Evolutionary conservation across 2,329 filamentous ascomycete genomes (phyloP), one percentile per base, ranked within the genome.

Genomic region (Akanthomyces lecanii): DNA sequence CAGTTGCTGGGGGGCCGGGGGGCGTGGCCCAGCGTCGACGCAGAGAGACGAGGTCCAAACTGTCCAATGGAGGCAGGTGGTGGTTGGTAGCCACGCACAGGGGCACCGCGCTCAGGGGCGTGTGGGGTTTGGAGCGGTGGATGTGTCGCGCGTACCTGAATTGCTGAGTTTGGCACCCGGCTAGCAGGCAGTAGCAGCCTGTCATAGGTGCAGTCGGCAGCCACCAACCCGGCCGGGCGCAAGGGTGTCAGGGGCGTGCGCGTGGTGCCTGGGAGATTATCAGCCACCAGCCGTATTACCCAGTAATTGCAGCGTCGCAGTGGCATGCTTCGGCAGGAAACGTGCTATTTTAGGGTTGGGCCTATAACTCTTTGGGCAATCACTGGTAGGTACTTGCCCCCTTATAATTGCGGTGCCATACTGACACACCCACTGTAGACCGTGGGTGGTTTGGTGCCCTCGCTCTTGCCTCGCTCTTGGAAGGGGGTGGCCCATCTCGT

Each of bases 221-320:
- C 14, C 6, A 16, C 52, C 14, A 42, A 16, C 51, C 38, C 18
- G 23, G 36, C 33, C 10, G 30, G 23, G 36, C 14, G 16, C 38
- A 44, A 44, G 16, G 25, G 23, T 45, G 51, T 12, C 21, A 45
- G 25, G 53, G 60, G 52, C 51, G 42, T 48, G 38, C 23, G 50
- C 33, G 33, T 48, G 16, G 25, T 33, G 28, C 30, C 36, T 53
- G 59, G 50, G 50, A 55, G 42, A 62, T 54, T 54, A 53, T 11
- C 30, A 53, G 36, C 50, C 54, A 44, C 38, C 54, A 45, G n/a
- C 21, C 50, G n/a, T 36, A 30, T 42, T 57, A 18, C 28, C 28
- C 48, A 51, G 48, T 36, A 50, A 59, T 50, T 59, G 44, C 56
- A 59, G 44, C 30, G 56, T 59, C 30, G 45, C 45, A 57, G 30